Evolutionary conservation across 805 yeast species (phyloP).

Genomic region (Cyberlindnera veronae): DNA sequence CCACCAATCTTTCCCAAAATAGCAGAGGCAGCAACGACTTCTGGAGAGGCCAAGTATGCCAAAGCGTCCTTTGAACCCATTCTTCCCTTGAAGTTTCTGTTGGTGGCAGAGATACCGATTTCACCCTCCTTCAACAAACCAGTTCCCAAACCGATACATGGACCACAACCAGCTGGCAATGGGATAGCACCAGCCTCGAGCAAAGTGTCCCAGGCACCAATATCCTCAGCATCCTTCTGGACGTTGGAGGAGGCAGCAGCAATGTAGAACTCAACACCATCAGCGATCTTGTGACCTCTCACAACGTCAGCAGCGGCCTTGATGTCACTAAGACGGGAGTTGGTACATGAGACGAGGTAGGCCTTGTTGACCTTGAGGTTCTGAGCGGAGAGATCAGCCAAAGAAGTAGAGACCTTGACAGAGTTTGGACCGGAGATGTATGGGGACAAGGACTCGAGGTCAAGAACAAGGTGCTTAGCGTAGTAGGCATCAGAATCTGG

Average conservation of each 20-base stretch:
- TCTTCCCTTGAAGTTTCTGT: slow-evolving; percentile 97
- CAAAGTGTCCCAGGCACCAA: slow-evolving; percentile 89
- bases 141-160: slow-evolving; percentile 96
- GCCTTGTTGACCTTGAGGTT: slow-evolving; percentile 87
- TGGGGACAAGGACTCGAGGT: slow-evolving; percentile 77
- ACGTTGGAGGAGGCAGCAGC: slow-evolving; percentile 97
- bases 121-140: slow-evolving; percentile 94
- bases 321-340: slow-evolving; percentile 88
- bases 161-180: slow-evolving; percentile 98
- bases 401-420: slow-evolving; percentile 83
- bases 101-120: slow-evolving; percentile 97
- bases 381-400: slow-evolving; percentile 68
- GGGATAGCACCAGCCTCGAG: slow-evolving; percentile 92
- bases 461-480: slow-evolving; percentile 84
- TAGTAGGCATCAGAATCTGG: slow-evolving; percentile 81
- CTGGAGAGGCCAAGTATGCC: slow-evolving; percentile 96
- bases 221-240: slow-evolving; percentile 85
- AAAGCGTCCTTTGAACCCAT: slow-evolving; percentile 98
- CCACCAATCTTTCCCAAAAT: slow-evolving; percentile 91
- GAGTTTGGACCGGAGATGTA: slow-evolving; percentile 96
- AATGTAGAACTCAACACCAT: slow-evolving; percentile 90
- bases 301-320: slow-evolving; percentile 92
- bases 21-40: slow-evolving; percentile 98
- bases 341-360: slow-evolving; percentile 96
- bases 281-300: slow-evolving; percentile 73